Evolutionary conservation across 2,329 filamentous ascomycete genomes (phyloP), one percentile per base, ranked within the genome.

Genomic region (Paecilomyces niveus): DNA sequence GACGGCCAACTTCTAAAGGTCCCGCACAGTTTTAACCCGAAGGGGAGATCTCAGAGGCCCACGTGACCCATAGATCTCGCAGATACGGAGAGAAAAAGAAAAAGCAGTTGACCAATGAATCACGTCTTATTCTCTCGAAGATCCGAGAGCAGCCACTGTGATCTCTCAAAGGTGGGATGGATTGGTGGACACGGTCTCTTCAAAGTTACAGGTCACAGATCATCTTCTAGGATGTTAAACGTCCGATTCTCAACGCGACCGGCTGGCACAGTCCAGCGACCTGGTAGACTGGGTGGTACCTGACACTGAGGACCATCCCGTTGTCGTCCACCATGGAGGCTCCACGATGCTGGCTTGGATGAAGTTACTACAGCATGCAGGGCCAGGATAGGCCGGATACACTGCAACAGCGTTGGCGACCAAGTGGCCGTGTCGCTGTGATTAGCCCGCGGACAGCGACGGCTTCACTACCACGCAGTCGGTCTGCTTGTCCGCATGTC

Each of bases 51-150:
- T 8, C 22, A 15, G 50, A 21, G 26, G 22, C 4, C 21, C 50
- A 52, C 50, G 50, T 52, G 50, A 52, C 50, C 21, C 50, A 52
- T 52, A 52, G 50, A 52, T 52, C 50, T 52, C 50, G 39, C 39
- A 45, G 50, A 24, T 52, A 18, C 39, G 15, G n/a, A 45, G 9
- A 18, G n/a, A 18, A 33, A 33, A 33, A 33, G 13, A 7, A 10
- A 45, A 18, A 45, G 39, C n/a, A 45, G 33, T 15, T 53, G 50
- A 32, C 54, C 26, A 56, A 59, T 54, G 60, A 56, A 58, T 32
- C 64, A 58, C 18, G 61, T 61, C 8, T 68, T 62, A 52, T 65
- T 67, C 24, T 69, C 65, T 54, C 70, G 58, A 2, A 64, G 69
- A 61, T 21, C 39, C 7, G 4, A 45, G n/a, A 45, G 35, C 15